Base-by-base conservation (phyloP, 23 red algal species). In the Gracilaria gracilis region DNA sequence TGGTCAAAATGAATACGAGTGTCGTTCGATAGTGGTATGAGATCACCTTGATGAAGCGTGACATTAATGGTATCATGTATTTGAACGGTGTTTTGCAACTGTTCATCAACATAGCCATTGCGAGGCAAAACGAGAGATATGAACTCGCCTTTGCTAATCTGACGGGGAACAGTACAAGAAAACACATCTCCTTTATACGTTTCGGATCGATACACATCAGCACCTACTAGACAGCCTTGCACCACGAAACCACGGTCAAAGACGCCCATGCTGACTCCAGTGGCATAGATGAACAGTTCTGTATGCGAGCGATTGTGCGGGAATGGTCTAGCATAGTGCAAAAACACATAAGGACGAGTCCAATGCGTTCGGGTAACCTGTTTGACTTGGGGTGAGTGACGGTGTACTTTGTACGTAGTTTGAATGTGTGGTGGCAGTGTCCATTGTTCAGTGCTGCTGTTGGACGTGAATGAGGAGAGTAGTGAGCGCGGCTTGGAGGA, bases 221-320 rank as follows among this genome's bases (percentile, higher is more conserved):
- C 16, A 33, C 81, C 57, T 0, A 85, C 81, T 35, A 85, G 37
- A 54, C 81, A 85, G 40, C 81, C 81, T 23, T 62, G 8, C 70
- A 69, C 65, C 16, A 50, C 59, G 71, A 85, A 71, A 69, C 65
- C 65, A 32, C 81, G 61, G 23, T 85, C 59, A 51, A 85, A 85
- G 2, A 37, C 17, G 5, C 81, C 81, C 81, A 85, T 85, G 0
- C 33, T 69, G 57, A 85, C 59, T 47, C 81, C 81, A 25, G 81
- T 85, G 11, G 81, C 42, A 61, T 85, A 85, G 29, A 85, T 48
- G 33, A 85, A 85, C 12, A 85, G 54, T 55, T 85, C 81, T 24
- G 61, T 67, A 19, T 85, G 72, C 23, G 72, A 49, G 9, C 72
- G 72, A 17, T 77, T 77, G 0, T n/a, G 27, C 25, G 72, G 72